Evolutionary conservation across 2,329 filamentous ascomycete species (phyloP).

Genomic region (Aspergillus hortae): DNA sequence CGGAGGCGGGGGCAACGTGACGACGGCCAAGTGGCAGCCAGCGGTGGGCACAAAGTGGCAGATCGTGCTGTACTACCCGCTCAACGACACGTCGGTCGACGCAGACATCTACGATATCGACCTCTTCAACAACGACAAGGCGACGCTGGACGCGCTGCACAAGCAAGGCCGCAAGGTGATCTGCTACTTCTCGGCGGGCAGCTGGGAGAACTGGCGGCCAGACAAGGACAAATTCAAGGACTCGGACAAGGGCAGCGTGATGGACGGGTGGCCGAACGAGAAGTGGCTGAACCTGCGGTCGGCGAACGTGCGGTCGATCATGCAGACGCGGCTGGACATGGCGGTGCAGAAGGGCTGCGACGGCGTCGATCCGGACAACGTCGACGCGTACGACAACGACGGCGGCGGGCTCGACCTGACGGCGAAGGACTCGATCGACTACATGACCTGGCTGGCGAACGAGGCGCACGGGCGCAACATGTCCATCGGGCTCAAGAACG

Average conservation of each 20-base stretch:
- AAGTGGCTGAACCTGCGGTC: constrained; percentile 62
- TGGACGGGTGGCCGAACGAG: constrained; percentile 66
- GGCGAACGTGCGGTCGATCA: constrained; percentile 59
- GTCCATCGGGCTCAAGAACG: constrained; percentile 67
- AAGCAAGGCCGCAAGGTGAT: constrained; percentile 58
- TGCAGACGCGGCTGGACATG: constrained; percentile 57
- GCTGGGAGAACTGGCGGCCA: constrained; percentile 60
- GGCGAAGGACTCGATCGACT: constrained; percentile 54
- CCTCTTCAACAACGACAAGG: constrained; percentile 51
- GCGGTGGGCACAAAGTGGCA: constrained; percentile 56
- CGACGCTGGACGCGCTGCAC: constrained; percentile 49
- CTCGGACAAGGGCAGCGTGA: constrained; percentile 54
- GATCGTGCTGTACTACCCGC: constrained; percentile 51
- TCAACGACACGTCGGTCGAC: constrained; percentile 45
- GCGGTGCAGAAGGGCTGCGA: constrained; percentile 63
- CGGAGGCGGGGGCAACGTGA: constrained; percentile 14
- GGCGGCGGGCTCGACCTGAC: constrained; percentile 63
- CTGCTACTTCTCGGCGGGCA: constrained; percentile 73
- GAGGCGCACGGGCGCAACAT: constrained; percentile 55
- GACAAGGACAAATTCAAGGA: constrained; percentile 56
- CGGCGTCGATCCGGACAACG: constrained; percentile 68
- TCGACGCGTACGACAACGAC: constrained; percentile 64
- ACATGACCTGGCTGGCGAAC: constrained; percentile 57
- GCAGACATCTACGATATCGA: constrained; percentile 61
- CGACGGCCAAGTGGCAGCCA: constrained; percentile 50